These are phyloP conservation scores for Funneliformis caledonium DNA, from an alignment of 371 early-diverging fungal species.

Conservation along the genomic window DNA sequence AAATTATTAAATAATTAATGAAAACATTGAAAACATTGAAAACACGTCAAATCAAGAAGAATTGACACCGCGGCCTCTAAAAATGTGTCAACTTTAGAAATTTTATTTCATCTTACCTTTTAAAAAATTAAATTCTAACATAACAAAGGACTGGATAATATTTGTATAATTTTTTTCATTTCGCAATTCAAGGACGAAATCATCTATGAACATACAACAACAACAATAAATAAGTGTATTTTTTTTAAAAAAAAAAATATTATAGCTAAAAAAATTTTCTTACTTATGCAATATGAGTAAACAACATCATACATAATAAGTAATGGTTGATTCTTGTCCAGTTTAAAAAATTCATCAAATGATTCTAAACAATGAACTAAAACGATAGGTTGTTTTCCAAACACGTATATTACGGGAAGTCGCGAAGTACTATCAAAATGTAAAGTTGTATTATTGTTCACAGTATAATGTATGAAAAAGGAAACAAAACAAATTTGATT, in stretches of 20 bases:
- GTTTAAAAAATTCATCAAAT: constrained; percentile 51
- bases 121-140: not conserved
- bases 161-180: not conserved
- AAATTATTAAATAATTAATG: not conserved
- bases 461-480: not conserved
- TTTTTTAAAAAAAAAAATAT: not conserved
- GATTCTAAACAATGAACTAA: constrained; percentile 54
- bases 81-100: not conserved
- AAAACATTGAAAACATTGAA: not conserved
- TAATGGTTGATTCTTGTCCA: constrained; percentile 53
- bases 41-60: not conserved
- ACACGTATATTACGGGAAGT: constrained; percentile 85
- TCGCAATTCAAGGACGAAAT: not conserved
- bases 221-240: too few species aligned
- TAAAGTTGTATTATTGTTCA: not conserved
- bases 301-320: constrained; percentile 79
- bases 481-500: constrained; percentile 2
- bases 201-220: not conserved
- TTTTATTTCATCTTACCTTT: not conserved
- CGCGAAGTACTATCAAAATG: constrained; percentile 63
- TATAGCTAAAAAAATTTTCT: constrained; percentile 17
- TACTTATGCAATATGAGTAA: constrained; percentile 69
- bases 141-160: not conserved
- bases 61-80: too few species aligned
- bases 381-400: constrained; percentile 77